Percentiles rank a stretch among this genome's conserved stretches.
Conservation (phyloP, 371 early-diverging fungal species). For the Mucor racemosus region DNA sequence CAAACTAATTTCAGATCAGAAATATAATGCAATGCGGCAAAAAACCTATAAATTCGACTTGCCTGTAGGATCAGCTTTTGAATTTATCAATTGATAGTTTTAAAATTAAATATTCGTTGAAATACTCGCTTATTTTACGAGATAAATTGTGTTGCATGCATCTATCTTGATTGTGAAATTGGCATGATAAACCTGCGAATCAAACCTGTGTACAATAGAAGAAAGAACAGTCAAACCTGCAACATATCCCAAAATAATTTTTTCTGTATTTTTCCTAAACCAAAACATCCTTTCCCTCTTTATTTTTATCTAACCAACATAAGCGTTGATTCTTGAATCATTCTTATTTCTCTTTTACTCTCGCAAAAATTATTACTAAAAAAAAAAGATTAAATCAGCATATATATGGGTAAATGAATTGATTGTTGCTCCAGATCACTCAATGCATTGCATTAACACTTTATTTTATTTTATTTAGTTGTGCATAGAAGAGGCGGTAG, state of each 20-base stretch:
- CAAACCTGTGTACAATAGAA: background rate
- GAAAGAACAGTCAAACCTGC: slow-evolving; percentile 5
- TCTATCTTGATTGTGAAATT: background rate
- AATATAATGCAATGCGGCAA: too few relatives aligned
- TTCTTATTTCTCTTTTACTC: background rate
- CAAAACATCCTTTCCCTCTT: background rate
- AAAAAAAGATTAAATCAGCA: background rate
- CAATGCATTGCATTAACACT: background rate
- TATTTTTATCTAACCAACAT: background rate
- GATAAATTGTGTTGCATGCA: too few relatives aligned
- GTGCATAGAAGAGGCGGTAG: slow-evolving; percentile 24
- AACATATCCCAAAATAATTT: background rate
- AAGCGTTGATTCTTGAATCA: background rate
- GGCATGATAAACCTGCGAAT: background rate
- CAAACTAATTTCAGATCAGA: too few relatives aligned
- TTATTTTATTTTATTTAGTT: background rate
- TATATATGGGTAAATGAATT: background rate
- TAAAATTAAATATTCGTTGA: too few relatives aligned
- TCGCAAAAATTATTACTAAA: slow-evolving; percentile 1
- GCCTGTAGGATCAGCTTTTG: too few relatives aligned
- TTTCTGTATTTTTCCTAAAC: slow-evolving; percentile 9
- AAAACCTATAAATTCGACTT: too few relatives aligned
- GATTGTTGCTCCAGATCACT: background rate
- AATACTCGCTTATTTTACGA: too few relatives aligned
- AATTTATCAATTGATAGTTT: too few relatives aligned